phyloP scores from a whole-genome alignment of 2,329 filamentous ascomycete genomes.

The Pezicula neosporulosa region DNA sequence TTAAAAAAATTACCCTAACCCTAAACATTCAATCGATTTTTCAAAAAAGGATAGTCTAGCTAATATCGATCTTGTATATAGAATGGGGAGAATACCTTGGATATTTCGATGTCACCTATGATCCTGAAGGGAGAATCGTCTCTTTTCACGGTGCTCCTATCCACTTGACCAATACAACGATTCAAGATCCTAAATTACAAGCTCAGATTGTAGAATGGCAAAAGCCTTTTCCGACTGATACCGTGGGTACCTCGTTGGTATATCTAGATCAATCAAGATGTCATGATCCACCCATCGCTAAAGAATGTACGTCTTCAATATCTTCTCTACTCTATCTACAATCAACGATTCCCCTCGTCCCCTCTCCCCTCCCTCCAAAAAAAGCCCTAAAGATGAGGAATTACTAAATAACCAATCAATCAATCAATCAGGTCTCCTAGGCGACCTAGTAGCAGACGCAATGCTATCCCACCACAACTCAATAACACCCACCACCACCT shows the following conservation, averaged over 20 bases:
- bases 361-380: too few species aligned
- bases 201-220: conserved; percentile 55
- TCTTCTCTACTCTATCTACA: conserved; percentile 40
- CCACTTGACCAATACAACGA: conserved; percentile 57
- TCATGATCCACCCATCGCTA: too few species aligned
- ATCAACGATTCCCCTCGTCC: too few species aligned
- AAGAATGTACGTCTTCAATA: conserved; percentile 14
- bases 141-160: conserved; percentile 60
- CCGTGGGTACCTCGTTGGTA: conserved; percentile 49
- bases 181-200: conserved; percentile 52
- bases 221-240: conserved; percentile 53
- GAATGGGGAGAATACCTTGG: conserved; percentile 63
- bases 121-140: conserved; percentile 54
- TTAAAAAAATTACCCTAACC: conserved; percentile 30
- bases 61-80: too few species aligned
- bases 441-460: conserved; percentile 52
- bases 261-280: conserved; percentile 47
- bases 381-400: too few species aligned
- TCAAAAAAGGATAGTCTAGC: too few species aligned
- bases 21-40: too few species aligned
- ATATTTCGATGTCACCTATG: conserved; percentile 63
- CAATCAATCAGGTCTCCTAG: conserved; percentile 31
- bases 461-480: conserved; percentile 58
- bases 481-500: conserved; percentile 1
- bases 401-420: neutral